Percentiles rank a stretch among this genome's conserved stretches.
These are phyloP conservation scores for Penicillium rolfsii DNA, from an alignment of 2,329 filamentous ascomycete genomes.

Conservation along the genomic window DNA sequence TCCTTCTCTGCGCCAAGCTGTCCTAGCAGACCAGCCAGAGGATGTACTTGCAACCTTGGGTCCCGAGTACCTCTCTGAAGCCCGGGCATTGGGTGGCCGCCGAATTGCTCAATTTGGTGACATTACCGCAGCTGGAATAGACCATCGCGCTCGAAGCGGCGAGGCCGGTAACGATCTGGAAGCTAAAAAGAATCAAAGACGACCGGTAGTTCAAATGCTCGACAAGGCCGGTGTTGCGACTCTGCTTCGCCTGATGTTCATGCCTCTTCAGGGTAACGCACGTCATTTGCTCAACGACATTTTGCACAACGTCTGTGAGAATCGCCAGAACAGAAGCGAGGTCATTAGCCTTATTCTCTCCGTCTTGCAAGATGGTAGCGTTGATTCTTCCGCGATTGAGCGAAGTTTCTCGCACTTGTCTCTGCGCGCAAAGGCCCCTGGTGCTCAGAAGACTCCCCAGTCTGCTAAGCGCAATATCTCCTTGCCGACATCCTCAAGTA, in stretches of 20 bases:
- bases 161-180: conserved; percentile 50
- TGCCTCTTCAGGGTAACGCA: conserved; percentile 85
- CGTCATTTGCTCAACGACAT: conserved; percentile 83
- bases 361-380: conserved; percentile 92
- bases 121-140: conserved; percentile 37
- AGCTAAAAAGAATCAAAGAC: conserved; percentile 68
- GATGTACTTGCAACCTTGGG: conserved; percentile 83
- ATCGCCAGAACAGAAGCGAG: conserved; percentile 92
- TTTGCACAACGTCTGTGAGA: conserved; percentile 89
- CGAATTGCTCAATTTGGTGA: conserved; percentile 59
- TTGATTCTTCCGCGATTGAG: conserved; percentile 90
- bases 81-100: conserved; percentile 68
- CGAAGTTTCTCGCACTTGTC: conserved; percentile 94
- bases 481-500: conserved; percentile 55
- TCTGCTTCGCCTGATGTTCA: conserved; percentile 97
- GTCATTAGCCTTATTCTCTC: conserved; percentile 90
- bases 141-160: conserved; percentile 41
- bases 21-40: conserved; percentile 89
- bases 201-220: conserved; percentile 90
- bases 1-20: conserved; percentile 78
- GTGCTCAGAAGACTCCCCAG: conserved; percentile 79
- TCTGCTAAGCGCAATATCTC: conserved; percentile 75
- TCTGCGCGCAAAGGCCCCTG: conserved; percentile 80
- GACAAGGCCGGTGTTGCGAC: conserved; percentile 95
- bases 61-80: conserved; percentile 83